These are phyloP conservation scores for Ceratobasidium theobromae DNA, from an alignment of 1,284 basidiomycete species.

Conservation along the genomic window DNA sequence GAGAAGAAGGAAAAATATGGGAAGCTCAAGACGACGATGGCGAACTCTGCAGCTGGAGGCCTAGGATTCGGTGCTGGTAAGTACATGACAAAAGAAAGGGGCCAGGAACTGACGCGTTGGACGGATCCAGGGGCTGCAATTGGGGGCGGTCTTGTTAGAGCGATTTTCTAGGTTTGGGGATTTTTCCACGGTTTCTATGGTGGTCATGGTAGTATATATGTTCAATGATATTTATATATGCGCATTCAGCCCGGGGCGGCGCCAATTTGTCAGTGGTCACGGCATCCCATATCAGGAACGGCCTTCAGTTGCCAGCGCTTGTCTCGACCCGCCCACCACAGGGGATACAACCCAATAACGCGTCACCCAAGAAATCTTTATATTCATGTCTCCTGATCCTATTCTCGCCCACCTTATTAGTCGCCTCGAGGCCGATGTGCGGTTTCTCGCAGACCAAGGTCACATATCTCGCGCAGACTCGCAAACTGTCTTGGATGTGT, in stretches of 20 bases:
- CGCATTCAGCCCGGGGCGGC: background rate
- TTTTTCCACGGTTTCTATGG: background rate
- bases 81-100: background rate
- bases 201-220: too few species aligned
- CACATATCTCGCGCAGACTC: slow-evolving; percentile 58
- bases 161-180: slow-evolving; percentile 48
- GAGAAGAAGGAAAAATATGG: slow-evolving; percentile 61
- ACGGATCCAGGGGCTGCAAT: slow-evolving; percentile 44
- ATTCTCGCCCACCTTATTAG: slow-evolving; percentile 58
- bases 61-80: slow-evolving; percentile 68
- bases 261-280: background rate
- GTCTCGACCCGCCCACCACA: background rate
- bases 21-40: slow-evolving; percentile 54
- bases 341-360: too few species aligned
- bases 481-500: slow-evolving; percentile 53
- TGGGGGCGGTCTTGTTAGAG: slow-evolving; percentile 46
- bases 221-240: background rate
- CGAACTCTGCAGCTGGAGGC: slow-evolving; percentile 66
- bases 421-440: slow-evolving; percentile 63
- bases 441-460: slow-evolving; percentile 61
- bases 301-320: background rate
- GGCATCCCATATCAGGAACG: background rate
- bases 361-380: too few species aligned
- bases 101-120: background rate
- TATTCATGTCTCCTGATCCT: slow-evolving; percentile 43